Evolutionary conservation across 192 early-diverging fungal species (phyloP), one percentile per base, ranked within the genome.

Genomic region (Coemansia sp.): DNA sequence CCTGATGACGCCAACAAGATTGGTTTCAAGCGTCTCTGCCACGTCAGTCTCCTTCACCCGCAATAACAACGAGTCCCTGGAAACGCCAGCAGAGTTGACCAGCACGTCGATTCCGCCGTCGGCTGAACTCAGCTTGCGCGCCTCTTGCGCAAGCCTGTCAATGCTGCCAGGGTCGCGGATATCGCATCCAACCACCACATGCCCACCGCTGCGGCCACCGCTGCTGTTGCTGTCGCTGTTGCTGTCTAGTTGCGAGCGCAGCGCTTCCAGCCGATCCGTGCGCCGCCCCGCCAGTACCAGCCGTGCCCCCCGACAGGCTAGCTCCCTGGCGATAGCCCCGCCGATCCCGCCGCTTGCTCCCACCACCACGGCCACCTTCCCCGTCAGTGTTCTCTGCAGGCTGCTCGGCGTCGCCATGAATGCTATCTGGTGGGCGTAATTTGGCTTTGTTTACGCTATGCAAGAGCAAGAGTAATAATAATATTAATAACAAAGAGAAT

Each of bases 301-400:
- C 1, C 73, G 75, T 2, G 86, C 86, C 3, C 89, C 89, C 4
- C 87, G 78, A 8, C 58, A 26, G 1, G 89, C 87, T 70, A 92
- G 90, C 13, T 87, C 82, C 42, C 80, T 60, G 6, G 89, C 87
- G 65, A 86, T 87, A 13, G 89, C 86, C 6, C 88, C 67, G 9
- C 93, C 93, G 63, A 94, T 93, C 11, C 93, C 93, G 52, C 93
- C 88, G 23, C 88, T 90, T 0, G 91, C 93, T 0, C 93, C 93
- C 18, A 91, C 89, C 21, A 94, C 75, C 13, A 86, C 45, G 47
- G 79, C 79, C 43, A 74, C 72, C 70, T 56, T 72, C 13, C 79
- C 78, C 6, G 47, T 63, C 64, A 81, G n/a, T 61, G 60, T 56
- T 39, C 19, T 26, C 3, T 26, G 26, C 26, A 26, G 3, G 26